Evolutionary conservation across 169 alveolate genomes (phyloP).

Genomic region (Plasmodium chabaudi): DNA sequence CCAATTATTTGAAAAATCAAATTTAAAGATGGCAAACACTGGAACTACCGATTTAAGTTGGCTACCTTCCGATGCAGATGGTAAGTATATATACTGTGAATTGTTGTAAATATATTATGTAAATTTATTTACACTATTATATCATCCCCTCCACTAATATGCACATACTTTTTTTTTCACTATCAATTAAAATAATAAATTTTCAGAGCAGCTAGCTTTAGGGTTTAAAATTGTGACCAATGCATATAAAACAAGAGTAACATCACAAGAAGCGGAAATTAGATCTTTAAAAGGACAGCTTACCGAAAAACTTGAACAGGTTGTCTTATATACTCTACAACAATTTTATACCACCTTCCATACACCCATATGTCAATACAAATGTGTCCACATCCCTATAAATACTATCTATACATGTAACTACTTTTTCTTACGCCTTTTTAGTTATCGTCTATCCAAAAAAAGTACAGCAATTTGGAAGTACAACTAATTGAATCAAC

Average conservation of each 20-base stretch:
- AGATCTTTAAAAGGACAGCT: slow-evolving; percentile 85
- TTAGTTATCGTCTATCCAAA: slow-evolving; percentile 86
- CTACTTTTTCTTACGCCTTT: neutral
- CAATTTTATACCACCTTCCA: neutral
- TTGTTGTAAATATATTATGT: no score
- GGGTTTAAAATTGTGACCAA: slow-evolving; percentile 89
- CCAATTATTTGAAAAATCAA: slow-evolving; percentile 4
- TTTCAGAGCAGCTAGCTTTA: slow-evolving; percentile 88
- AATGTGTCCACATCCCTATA: neutral
- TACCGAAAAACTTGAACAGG: slow-evolving; percentile 88
- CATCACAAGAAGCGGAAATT: slow-evolving; percentile 86
- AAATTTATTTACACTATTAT: no score
- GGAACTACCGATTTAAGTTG: slow-evolving; percentile 83
- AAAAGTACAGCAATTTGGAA: slow-evolving; percentile 87
- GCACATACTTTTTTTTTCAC: neutral
- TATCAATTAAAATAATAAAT: no score
- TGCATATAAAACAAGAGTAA: slow-evolving; percentile 89
- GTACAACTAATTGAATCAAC: slow-evolving; percentile 88
- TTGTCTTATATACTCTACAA: neutral
- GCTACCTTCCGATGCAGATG: slow-evolving; percentile 88
- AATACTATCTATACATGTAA: neutral
- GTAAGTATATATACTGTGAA: slow-evolving; percentile 14
- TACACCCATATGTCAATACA: neutral
- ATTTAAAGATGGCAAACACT: slow-evolving; percentile 60
- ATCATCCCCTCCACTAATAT: neutral